Evolutionary conservation across 192 early-diverging fungal species (phyloP).

Genomic region (Umbelopsis sp.): DNA sequence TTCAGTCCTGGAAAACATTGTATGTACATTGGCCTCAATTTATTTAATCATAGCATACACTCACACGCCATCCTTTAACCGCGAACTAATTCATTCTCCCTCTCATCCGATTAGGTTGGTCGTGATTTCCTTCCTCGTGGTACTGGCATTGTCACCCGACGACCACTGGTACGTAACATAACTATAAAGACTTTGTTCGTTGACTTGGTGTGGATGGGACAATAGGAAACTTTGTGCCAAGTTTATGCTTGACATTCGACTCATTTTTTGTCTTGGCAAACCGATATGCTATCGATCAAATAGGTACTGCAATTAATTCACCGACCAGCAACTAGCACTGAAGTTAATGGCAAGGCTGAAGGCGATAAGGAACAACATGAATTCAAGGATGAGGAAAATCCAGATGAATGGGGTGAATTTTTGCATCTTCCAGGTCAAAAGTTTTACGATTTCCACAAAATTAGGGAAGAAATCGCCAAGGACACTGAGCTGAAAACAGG

Average conservation of each 20-base stretch:
- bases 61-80: background rate
- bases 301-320: slow-evolving; percentile 93
- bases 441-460: slow-evolving; percentile 95
- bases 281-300: background rate
- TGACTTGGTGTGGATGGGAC: background rate
- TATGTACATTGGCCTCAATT: background rate
- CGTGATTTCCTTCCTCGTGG: slow-evolving; percentile 98
- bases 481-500: slow-evolving; percentile 92
- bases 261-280: background rate
- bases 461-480: slow-evolving; percentile 92
- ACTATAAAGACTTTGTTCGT: background rate
- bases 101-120: slow-evolving; percentile 54
- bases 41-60: background rate
- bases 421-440: slow-evolving; percentile 96
- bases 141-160: slow-evolving; percentile 95
- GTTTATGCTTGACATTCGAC: background rate
- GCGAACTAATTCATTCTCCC: background rate
- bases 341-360: slow-evolving; percentile 49
- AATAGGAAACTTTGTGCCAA: background rate
- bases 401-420: slow-evolving; percentile 99
- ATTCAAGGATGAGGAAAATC: slow-evolving; percentile 50
- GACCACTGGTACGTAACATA: slow-evolving; percentile 75
- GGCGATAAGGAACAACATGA: slow-evolving; percentile 43
- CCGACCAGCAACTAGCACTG: slow-evolving; percentile 57
- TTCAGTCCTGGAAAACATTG: slow-evolving; percentile 99